Evolutionary conservation across 1,284 basidiomycete species (phyloP).

Genomic region (Cutaneotrichosporon cavernicola): DNA sequence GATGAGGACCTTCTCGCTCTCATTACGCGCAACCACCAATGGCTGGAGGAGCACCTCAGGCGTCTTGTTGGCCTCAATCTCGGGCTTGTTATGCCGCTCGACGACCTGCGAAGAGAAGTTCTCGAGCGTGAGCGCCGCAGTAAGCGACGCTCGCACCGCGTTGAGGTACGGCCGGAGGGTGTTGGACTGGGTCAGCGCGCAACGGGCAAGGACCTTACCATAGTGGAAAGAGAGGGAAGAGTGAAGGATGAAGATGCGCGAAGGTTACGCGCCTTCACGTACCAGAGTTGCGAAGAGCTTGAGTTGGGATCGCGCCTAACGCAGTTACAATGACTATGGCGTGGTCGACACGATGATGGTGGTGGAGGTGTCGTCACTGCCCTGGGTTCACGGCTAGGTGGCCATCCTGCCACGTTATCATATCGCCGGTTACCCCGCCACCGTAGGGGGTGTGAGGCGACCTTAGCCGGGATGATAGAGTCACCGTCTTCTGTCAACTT

Average conservation of each 20-base stretch:
- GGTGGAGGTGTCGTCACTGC: conserved; percentile 8
- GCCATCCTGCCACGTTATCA: neutral
- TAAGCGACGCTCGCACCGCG: conserved; percentile 90
- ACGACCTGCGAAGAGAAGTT: conserved; percentile 98
- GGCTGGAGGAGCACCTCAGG: conserved; percentile 93
- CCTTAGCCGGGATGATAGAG: neutral
- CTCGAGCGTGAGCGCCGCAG: conserved; percentile 93
- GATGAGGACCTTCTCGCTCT: conserved; percentile 93
- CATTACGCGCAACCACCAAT: conserved; percentile 89
- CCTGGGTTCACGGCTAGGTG: neutral
- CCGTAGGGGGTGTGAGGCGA: neutral
- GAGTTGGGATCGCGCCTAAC: too few relatives aligned
- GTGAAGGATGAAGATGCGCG: too few relatives aligned
- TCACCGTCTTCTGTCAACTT: neutral
- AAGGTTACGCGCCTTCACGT: too few relatives aligned
- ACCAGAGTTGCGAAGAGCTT: too few relatives aligned
- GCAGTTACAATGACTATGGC: neutral
- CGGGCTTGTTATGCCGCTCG: conserved; percentile 94
- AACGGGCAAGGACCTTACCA: too few relatives aligned
- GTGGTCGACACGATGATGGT: conserved; percentile 5
- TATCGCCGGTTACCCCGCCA: neutral
- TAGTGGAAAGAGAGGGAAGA: too few relatives aligned
- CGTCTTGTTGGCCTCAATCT: conserved; percentile 85
- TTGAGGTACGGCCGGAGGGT: conserved; percentile 90
- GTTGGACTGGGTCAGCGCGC: conserved; percentile 55